phyloP scores from a whole-genome alignment of 345 rosid species.

The Alliaria petiolata region DNA sequence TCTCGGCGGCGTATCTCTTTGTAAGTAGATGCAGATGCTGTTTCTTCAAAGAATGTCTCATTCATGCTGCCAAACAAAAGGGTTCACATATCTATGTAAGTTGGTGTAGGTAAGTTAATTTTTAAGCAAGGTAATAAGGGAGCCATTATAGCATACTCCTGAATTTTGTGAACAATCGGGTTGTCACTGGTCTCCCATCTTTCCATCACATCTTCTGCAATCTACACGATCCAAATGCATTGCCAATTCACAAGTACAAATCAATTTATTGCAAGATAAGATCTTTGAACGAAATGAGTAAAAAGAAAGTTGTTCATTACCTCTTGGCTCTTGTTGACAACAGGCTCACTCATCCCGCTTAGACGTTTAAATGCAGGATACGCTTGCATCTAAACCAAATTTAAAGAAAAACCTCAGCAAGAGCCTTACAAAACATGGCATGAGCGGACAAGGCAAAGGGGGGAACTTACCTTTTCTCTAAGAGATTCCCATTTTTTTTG shows the following conservation, averaged over 20 bases:
- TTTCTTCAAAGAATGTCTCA: slow-evolving; percentile 79
- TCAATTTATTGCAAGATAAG: neutral
- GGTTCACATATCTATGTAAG: neutral
- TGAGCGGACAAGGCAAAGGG: slow-evolving; percentile 6
- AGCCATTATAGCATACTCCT: slow-evolving; percentile 55
- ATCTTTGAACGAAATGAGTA: neutral
- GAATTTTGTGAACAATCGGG: slow-evolving; percentile 94
- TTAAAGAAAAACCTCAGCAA: neutral
- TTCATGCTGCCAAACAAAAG: slow-evolving; percentile 60
- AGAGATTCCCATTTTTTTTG: slow-evolving; percentile 71
- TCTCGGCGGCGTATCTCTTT: slow-evolving; percentile 86
- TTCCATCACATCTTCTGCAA: slow-evolving; percentile 90
- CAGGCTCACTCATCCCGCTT: slow-evolving; percentile 77
- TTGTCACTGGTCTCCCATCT: slow-evolving; percentile 97
- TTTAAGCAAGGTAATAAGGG: neutral
- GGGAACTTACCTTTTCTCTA: slow-evolving; percentile 47
- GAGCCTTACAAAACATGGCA: neutral
- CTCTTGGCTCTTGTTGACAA: slow-evolving; percentile 87
- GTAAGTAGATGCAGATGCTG: slow-evolving; percentile 77
- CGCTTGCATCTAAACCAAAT: slow-evolving; percentile 57
- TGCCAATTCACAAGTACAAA: slow-evolving; percentile 8
- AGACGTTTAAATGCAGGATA: slow-evolving; percentile 66
- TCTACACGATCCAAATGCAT: slow-evolving; percentile 43
- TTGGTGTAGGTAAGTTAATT: neutral
- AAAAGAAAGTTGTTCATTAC: slow-evolving; percentile 31